These are phyloP conservation scores for Wickerhamiella occidentalis DNA, from an alignment of 805 yeast species.

Conservation along the genomic window DNA sequence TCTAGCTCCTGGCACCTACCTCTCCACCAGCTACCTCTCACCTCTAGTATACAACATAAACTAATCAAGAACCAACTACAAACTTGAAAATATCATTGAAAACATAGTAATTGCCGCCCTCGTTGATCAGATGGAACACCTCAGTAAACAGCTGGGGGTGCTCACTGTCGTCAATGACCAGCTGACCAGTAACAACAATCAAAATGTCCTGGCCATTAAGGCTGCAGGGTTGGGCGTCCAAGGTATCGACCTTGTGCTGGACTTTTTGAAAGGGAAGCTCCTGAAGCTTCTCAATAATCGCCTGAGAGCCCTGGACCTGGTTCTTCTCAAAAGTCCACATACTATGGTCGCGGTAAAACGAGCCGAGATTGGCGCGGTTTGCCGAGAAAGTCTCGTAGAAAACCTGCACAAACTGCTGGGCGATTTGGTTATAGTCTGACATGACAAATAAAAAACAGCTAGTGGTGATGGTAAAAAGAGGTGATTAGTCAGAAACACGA, in stretches of 20 bases:
- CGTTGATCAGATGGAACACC: constrained; percentile 93
- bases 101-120: constrained; percentile 80
- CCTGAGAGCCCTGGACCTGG: constrained; percentile 89
- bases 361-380: constrained; percentile 85
- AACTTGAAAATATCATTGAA: constrained; percentile 95
- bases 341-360: constrained; percentile 89
- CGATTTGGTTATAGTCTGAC: constrained; percentile 26
- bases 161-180: constrained; percentile 84
- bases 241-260: constrained; percentile 81
- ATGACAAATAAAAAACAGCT: constrained; percentile 11
- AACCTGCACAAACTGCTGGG: constrained; percentile 78
- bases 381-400: constrained; percentile 91
- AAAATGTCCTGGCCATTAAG: constrained; percentile 76
- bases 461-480: no score
- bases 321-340: constrained; percentile 95
- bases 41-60: no score
- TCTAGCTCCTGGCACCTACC: no score
- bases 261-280: constrained; percentile 88
- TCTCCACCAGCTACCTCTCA: no score
- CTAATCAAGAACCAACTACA: constrained; percentile 16
- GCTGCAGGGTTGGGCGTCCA: constrained; percentile 97
- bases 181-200: constrained; percentile 96
- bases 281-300: constrained; percentile 81
- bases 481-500: background rate
- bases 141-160: constrained; percentile 95